These are phyloP conservation scores for Penicillium sp. DNA, from an alignment of 2,329 filamentous ascomycete species.

Conservation along the genomic window DNA sequence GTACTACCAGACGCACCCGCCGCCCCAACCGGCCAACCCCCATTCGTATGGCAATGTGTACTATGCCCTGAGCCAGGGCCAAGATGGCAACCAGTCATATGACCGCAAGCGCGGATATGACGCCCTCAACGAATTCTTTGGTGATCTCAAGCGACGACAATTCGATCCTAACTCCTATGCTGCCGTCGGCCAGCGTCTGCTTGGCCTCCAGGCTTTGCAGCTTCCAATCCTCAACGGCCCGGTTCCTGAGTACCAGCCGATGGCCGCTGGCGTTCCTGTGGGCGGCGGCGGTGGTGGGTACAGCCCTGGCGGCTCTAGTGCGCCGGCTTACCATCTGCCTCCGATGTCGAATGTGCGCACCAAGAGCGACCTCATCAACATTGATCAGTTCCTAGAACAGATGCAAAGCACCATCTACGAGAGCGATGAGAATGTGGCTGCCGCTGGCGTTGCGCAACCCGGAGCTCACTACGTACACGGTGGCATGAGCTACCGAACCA, in stretches of 20 bases:
- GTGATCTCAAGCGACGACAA: conserved; percentile 83
- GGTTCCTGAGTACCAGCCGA: conserved; percentile 53
- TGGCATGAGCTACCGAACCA: conserved; percentile 53
- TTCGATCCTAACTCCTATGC: conserved; percentile 87
- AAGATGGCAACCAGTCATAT: conserved; percentile 60
- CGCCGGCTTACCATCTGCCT: conserved; percentile 80
- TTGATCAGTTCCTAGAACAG: conserved; percentile 92
- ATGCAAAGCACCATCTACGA: conserved; percentile 97
- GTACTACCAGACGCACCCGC: conserved; percentile 56
- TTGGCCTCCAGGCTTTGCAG: conserved; percentile 70
- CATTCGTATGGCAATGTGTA: conserved; percentile 69
- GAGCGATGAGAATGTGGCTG: conserved; percentile 76
- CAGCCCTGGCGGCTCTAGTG: conserved; percentile 57
- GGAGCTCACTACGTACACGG: conserved; percentile 63
- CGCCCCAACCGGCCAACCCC: conserved; percentile 52
- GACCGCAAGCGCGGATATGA: conserved; percentile 86
- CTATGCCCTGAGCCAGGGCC: conserved; percentile 67
- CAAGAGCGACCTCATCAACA: conserved; percentile 88
- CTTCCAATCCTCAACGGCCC: conserved; percentile 59
- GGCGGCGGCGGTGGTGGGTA: conserved; percentile 53
- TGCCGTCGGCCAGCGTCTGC: conserved; percentile 83
- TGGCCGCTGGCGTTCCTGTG: conserved; percentile 55
- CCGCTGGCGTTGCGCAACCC: conserved; percentile 72
- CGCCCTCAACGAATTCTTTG: conserved; percentile 89
- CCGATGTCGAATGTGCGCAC: conserved; percentile 84